Conservation (phyloP, 1,284 basidiomycete genomes). For the Clitocybe nebularis region DNA sequence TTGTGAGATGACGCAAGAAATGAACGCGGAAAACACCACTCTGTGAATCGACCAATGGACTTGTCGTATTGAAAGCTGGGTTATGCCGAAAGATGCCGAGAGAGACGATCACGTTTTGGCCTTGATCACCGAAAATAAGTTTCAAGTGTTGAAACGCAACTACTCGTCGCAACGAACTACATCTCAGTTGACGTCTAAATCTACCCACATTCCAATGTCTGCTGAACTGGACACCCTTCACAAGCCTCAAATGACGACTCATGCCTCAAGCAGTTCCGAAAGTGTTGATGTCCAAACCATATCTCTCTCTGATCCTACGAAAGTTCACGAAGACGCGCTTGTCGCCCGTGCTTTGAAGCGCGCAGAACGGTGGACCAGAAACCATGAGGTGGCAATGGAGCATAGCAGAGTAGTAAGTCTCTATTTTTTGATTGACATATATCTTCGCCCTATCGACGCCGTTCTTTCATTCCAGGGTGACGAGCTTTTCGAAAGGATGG, state of each 20-base stretch:
- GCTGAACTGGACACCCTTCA: not conserved
- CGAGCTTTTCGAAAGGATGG: constrained; percentile 21
- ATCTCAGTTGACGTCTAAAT: not conserved
- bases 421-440: not conserved
- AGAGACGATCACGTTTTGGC: no score
- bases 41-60: no score
- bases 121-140: no score
- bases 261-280: not conserved
- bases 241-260: not conserved
- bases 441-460: not conserved
- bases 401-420: constrained; percentile 13
- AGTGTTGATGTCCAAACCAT: not conserved
- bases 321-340: constrained; percentile 12
- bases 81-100: no score
- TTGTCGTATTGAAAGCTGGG: no score
- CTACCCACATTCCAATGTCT: not conserved
- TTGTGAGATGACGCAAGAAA: no score
- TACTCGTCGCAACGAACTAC: no score
- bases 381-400: constrained; percentile 17
- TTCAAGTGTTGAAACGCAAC: no score
- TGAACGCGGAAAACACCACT: no score
- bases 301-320: not conserved
- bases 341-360: constrained; percentile 17
- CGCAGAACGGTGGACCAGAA: constrained; percentile 12
- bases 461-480: constrained; percentile 28